These are phyloP conservation scores for Didymosphaeria variabile DNA, from an alignment of 2,329 filamentous ascomycete genomes.

Conservation along the genomic window DNA sequence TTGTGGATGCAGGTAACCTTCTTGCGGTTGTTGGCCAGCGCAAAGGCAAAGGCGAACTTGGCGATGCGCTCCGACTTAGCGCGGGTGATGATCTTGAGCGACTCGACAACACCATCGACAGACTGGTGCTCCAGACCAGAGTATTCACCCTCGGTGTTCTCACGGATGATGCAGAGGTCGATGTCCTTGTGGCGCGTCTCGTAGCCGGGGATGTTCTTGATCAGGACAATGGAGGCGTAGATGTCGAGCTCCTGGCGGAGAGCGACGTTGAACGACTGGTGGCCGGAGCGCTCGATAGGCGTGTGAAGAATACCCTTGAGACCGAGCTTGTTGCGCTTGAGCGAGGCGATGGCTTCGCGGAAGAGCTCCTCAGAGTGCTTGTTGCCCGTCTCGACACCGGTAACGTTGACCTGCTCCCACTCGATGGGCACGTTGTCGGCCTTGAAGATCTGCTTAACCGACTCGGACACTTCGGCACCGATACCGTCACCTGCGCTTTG, in stretches of 20 bases:
- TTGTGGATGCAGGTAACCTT: conserved; percentile 99
- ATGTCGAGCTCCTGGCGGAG: conserved; percentile 99
- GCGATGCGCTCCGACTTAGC: conserved; percentile 99
- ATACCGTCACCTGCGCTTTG: conserved; percentile 79
- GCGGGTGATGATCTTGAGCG: conserved; percentile 99
- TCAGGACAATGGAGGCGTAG: conserved; percentile 95
- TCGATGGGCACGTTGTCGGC: conserved; percentile 98
- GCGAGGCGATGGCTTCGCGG: conserved; percentile 91
- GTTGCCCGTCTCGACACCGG: conserved; percentile 83
- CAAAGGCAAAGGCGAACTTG: conserved; percentile 98
- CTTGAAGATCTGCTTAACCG: conserved; percentile 99
- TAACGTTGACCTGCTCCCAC: conserved; percentile 98
- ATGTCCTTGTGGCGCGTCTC: conserved; percentile 96
- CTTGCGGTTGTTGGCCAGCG: conserved; percentile 97
- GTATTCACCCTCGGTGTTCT: conserved; percentile 99
- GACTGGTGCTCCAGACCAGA: conserved; percentile 99
- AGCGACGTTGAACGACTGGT: conserved; percentile 99
- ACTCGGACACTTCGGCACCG: conserved; percentile 96
- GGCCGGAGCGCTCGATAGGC: conserved; percentile 92
- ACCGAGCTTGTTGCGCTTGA: conserved; percentile 98
- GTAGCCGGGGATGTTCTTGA: conserved; percentile 99
- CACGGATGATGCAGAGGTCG: conserved; percentile 98
- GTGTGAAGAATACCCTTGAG: conserved; percentile 99
- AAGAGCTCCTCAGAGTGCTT: conserved; percentile 95
- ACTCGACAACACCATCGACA: conserved; percentile 95